Conservation (phyloP, 2,329 filamentous ascomycete genomes). For the Aspergillus japonicus region DNA sequence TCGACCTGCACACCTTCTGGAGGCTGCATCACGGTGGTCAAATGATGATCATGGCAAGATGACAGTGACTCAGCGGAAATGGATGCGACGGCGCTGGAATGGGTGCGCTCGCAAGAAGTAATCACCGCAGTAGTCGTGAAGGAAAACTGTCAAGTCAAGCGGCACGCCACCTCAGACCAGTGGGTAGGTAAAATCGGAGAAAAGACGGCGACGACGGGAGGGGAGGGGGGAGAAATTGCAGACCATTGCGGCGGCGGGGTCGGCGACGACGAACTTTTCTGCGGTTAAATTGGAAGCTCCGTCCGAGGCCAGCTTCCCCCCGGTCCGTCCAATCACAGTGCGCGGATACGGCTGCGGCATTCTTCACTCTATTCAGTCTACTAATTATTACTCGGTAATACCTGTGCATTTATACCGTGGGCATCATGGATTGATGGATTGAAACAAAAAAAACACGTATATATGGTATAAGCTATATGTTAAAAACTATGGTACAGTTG, state of each 20-base stretch:
- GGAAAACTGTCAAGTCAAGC: no score
- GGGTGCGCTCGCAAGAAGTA: not conserved
- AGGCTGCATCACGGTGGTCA: slow-evolving; percentile 42
- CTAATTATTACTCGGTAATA: not conserved
- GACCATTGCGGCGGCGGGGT: slow-evolving; percentile 24
- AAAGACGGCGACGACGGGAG: slow-evolving; percentile 3
- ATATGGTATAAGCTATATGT: not conserved
- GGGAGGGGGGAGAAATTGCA: slow-evolving; percentile 18
- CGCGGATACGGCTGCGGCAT: not conserved
- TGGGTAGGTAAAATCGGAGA: not conserved
- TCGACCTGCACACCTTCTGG: slow-evolving; percentile 47
- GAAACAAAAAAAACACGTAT: slow-evolving; percentile 8
- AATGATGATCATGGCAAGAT: slow-evolving; percentile 37
- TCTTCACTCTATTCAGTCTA: not conserved
- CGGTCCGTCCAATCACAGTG: slow-evolving; percentile 21
- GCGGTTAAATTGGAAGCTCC: slow-evolving; percentile 15
- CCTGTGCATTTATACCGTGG: no score
- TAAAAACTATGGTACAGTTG: slow-evolving; percentile 3
- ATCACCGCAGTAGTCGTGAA: not conserved
- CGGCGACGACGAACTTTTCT: slow-evolving; percentile 30
- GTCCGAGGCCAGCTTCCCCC: slow-evolving; percentile 8
- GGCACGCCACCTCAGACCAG: not conserved
- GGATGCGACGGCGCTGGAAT: slow-evolving; percentile 10
- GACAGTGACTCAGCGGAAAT: slow-evolving; percentile 24
- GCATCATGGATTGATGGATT: not conserved